Conservation (phyloP, 2,329 filamentous ascomycete species). For the Stylonectria norvegica region DNA sequence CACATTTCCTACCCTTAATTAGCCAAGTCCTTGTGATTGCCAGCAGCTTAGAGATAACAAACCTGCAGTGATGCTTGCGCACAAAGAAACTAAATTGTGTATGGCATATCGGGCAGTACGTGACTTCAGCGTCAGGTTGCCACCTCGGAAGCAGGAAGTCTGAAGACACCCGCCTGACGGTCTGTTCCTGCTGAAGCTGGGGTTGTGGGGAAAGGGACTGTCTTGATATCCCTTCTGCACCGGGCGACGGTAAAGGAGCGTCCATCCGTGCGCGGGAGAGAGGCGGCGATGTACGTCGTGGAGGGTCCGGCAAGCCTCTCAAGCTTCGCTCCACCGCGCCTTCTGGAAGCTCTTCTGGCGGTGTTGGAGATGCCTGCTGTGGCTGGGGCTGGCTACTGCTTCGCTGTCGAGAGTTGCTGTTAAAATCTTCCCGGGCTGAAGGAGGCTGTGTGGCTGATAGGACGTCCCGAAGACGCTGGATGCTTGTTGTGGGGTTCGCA, state of each 20-base stretch:
- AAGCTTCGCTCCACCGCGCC: constrained; percentile 1
- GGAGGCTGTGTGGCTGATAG: constrained; percentile 3
- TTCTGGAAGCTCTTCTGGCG: background rate
- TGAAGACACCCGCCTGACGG: constrained; percentile 15
- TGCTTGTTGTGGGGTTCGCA: background rate
- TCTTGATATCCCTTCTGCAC: constrained; percentile 6
- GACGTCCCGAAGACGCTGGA: constrained; percentile 5
- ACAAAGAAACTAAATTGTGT: constrained; percentile 79
- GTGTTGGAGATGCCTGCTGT: too few species aligned
- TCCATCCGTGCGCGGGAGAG: constrained; percentile 28
- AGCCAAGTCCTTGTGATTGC: too few species aligned
- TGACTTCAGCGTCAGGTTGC: constrained; percentile 84
- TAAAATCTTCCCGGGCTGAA: background rate
- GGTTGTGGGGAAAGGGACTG: constrained; percentile 20
- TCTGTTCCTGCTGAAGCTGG: constrained; percentile 4
- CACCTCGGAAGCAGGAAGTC: constrained; percentile 67
- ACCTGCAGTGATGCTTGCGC: constrained; percentile 90
- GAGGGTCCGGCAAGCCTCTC: constrained; percentile 6
- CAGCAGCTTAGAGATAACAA: constrained; percentile 27
- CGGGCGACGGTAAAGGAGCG: constrained; percentile 22
- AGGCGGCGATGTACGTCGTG: constrained; percentile 14
- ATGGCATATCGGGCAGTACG: constrained; percentile 79
- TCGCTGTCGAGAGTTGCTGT: constrained; percentile 4
- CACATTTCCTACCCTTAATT: constrained; percentile 68
- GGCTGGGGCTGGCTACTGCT: constrained; percentile 2